Evolutionary conservation across 2,329 filamentous ascomycete genomes (phyloP), one percentile per base, ranked within the genome.

Genomic region (Biscogniauxia marginata): DNA sequence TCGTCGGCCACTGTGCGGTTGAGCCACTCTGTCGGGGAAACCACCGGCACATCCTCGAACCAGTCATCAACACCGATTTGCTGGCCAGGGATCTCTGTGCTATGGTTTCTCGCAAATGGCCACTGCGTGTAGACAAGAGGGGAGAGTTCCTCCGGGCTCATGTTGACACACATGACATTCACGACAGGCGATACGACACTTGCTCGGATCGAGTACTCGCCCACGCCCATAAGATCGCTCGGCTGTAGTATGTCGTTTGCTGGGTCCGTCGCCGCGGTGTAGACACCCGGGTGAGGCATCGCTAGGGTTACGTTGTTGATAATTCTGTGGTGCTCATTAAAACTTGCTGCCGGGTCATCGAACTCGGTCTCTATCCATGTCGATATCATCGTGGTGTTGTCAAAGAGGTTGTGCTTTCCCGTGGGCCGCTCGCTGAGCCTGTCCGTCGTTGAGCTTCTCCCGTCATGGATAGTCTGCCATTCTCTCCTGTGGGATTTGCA

Each of bases 291-390:
- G 64, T 95, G 90, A 0, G 90, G 90, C 81, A 93, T 87, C 0
- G 89, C 88, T 62, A 93, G 78, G 0, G 87, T 89, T 22, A 91
- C 84, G 60, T 93, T 92, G 68, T 92, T 90, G 64, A 93, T 75
- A 39, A 88, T 78, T 22, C 88, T 78, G 0, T 75, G 73, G 52
- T 83, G 70, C 9, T 77, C 67, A 4, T 76, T 67, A 3, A 79
- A 87, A 0, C 77, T 73, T 3, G 74, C 70, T 0, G 77, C 77
- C 18, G 85, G 79, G 54, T 90, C 77, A 30, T 78, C 73, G 7
- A 78, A 73, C 1, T 79, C 65, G 0, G 72, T 75, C 55, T 88
- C 79, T 39, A 92, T 84, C 90, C 90, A 95, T 1, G 83, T 78
- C 0, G 84, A 86, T 1, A 74, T 79, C 53, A 93, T 77, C 0